Evolutionary conservation across 352 stramenopile genomes (phyloP).

Genomic region (Phytophthora brassicae): DNA sequence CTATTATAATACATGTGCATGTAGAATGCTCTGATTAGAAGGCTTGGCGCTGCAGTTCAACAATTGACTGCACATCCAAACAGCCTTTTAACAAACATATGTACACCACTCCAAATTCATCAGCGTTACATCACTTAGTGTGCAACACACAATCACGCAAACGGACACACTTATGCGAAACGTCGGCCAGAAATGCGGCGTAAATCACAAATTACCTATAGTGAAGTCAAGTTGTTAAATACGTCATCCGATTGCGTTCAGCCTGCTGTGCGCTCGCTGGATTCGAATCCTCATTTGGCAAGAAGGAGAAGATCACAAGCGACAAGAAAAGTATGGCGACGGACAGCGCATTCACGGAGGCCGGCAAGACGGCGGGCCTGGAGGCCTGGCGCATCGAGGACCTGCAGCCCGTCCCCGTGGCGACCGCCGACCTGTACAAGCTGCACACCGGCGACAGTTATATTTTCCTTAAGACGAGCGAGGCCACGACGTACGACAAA

Average conservation of each 20-base stretch:
- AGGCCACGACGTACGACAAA: constrained; percentile 43
- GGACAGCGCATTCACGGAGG: constrained; percentile 58
- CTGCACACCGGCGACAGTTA: constrained; percentile 97
- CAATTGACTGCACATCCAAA: background rate
- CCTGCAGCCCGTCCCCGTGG: constrained; percentile 63
- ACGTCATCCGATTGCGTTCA: background rate
- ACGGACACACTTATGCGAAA: constrained; percentile 18
- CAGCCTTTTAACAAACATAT: background rate
- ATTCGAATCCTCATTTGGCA: constrained; percentile 27
- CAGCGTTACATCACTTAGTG: background rate
- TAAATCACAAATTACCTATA: constrained; percentile 30
- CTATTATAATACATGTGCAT: too few relatives aligned
- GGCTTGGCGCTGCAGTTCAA: background rate
- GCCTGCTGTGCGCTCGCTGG: too few relatives aligned
- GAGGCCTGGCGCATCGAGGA: constrained; percentile 88
- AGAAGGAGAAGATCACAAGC: constrained; percentile 24
- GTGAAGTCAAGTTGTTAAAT: constrained; percentile 6
- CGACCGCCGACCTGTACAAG: constrained; percentile 66
- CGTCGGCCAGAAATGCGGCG: background rate
- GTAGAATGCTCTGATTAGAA: background rate
- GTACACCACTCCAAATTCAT: background rate
- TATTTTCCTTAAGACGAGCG: constrained; percentile 92
- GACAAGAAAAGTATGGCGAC: constrained; percentile 48
- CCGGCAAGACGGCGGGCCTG: constrained; percentile 65
- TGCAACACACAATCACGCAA: constrained; percentile 8